A percentile compares a stretch with the other conserved stretches of the same genome.
phyloP scores from a whole-genome alignment of 306 rosid genomes.

The Cucurbita ficifolia region DNA sequence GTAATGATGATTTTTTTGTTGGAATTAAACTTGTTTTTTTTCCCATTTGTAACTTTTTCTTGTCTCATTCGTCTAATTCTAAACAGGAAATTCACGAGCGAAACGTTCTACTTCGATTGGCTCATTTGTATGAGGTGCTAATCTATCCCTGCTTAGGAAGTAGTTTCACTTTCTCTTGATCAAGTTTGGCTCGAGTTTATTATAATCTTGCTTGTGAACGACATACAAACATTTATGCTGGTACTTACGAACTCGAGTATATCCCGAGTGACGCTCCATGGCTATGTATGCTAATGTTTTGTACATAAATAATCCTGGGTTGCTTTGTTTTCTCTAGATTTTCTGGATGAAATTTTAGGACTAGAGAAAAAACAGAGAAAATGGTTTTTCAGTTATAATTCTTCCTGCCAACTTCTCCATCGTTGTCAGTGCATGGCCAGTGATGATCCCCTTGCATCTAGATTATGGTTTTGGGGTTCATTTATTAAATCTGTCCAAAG shows the following conservation, averaged over 20 bases:
- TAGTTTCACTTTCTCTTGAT: neutral
- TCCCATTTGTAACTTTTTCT: neutral
- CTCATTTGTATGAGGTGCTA: slow-evolving; percentile 32
- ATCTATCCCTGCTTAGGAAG: neutral
- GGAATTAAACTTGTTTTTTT: too few relatives aligned
- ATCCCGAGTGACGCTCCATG: neutral
- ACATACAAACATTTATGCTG: neutral
- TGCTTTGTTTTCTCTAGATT: neutral
- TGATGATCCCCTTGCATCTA: neutral
- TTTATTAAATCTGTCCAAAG: neutral
- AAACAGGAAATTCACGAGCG: slow-evolving; percentile 26
- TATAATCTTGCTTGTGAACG: neutral
- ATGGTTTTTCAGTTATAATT: neutral
- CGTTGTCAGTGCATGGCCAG: neutral
- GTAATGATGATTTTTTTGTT: slow-evolving; percentile 3
- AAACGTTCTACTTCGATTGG: slow-evolving; percentile 30
- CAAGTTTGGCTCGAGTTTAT: neutral
- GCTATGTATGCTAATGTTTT: neutral
- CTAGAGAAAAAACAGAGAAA: neutral
- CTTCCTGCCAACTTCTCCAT: neutral
- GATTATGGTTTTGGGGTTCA: neutral
- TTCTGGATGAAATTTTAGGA: neutral
- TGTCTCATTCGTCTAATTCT: neutral
- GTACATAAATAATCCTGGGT: neutral
- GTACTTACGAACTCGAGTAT: neutral